Evolutionary conservation across 352 stramenopile species (phyloP), one percentile per base, ranked within the genome.

Genomic region (Phytopythium helicoides): DNA sequence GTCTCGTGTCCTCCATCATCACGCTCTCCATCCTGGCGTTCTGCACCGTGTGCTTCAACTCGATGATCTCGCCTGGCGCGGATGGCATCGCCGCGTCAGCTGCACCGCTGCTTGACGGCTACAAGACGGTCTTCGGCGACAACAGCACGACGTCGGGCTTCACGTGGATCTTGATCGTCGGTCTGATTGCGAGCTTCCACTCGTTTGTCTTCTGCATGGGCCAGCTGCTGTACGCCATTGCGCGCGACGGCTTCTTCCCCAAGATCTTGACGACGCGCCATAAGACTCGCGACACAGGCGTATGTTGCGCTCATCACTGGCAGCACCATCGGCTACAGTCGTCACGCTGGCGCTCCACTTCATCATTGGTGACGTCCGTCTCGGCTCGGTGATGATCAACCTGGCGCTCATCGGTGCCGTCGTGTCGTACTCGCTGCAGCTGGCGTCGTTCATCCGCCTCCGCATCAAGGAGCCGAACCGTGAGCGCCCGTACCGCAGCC

Each of bases 201-300:
- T 89, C 75, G 54, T 89, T 89, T 53, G 76, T 89, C n/a, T 89
- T 81, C 49, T 89, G 78, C 62, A 89, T 89, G 77, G 77, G 77
- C 19, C 73, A 80, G 18, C 40, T 88, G 38, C 54, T 88, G 22
- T 84, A 71, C 44, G 78, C 78, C 14, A 89, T 89, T 52, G 78
- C 78, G 18, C 73, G 76, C 15, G 78, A 89, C 41, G 78, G 78
- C 6, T 89, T 62, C 41, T 55, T 89, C 18, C 76, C 78, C 1
- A 50, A 69, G 21, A 41, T 79, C n/a, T 47, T 89, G 19, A 86
- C 76, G 9, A 71, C 38, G 10, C 16, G 78, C 3, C 71, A 83
- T 23, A 65, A 71, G 19, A 76, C 60, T 6, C 59, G 61, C 15
- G 71, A 68, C 26, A 89, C 75, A n/a, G 25, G 72, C 75, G 21